Percentiles rank a stretch among this genome's conserved stretches.
These are phyloP conservation scores for Testicularia cyperi DNA, from an alignment of 1,284 basidiomycete species.

Conservation along the genomic window DNA sequence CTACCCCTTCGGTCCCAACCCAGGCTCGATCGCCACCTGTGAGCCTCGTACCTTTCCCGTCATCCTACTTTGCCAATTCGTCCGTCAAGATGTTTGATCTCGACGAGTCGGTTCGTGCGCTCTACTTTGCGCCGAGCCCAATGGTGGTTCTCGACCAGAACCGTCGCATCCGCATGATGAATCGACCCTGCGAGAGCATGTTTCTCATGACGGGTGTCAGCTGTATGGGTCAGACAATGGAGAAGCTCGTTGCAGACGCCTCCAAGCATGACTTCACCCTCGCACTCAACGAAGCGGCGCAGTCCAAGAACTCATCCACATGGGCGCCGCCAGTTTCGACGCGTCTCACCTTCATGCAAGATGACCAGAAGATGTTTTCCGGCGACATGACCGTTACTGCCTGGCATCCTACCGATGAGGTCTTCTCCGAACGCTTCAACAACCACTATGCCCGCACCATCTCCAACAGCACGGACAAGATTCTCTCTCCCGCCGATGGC, in stretches of 20 bases:
- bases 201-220: slow-evolving; percentile 37
- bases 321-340: slow-evolving; percentile 43
- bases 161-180: slow-evolving; percentile 50
- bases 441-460: slow-evolving; percentile 14
- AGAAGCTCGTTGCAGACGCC: slow-evolving; percentile 27
- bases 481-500: background rate
- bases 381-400: slow-evolving; percentile 49
- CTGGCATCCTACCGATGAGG: slow-evolving; percentile 52
- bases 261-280: slow-evolving; percentile 14
- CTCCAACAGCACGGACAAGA: slow-evolving; percentile 10
- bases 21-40: slow-evolving; percentile 8
- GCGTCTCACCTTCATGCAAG: slow-evolving; percentile 42
- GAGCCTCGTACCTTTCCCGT: slow-evolving; percentile 18
- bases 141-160: slow-evolving; percentile 50
- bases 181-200: slow-evolving; percentile 47
- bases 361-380: slow-evolving; percentile 28
- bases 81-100: slow-evolving; percentile 50
- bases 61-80: slow-evolving; percentile 17
- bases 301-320: slow-evolving; percentile 16
- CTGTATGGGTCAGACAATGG: slow-evolving; percentile 44
- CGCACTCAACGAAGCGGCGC: slow-evolving; percentile 45
- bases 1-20: slow-evolving; percentile 1
- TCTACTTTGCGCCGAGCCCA: slow-evolving; percentile 55
- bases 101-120: slow-evolving; percentile 53
- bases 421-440: slow-evolving; percentile 45